Evolutionary conservation across 1,284 basidiomycete genomes (phyloP), one percentile per base, ranked within the genome.

Genomic region (Leccinum insolens): DNA sequence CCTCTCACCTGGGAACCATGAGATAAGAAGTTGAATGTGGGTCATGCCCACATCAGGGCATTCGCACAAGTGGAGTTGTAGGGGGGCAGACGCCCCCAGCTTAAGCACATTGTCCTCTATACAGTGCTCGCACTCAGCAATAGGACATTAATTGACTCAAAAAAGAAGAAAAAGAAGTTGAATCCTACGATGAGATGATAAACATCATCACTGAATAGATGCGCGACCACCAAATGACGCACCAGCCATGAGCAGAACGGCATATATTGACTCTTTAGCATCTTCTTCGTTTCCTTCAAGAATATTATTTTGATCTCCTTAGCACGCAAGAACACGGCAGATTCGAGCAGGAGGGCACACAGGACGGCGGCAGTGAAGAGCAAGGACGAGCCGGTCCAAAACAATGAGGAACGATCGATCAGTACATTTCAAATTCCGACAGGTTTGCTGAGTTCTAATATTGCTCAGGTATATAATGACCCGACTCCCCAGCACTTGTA

Each of bases 201-300:
- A 25, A 34, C 12, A 22, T 14, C n/a, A 11, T 37, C n/a, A 12
- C 28, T 66, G 11, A 65, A 65, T 52, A n/a, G 22, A 46, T 0
- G 6, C 4, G 17, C 6, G 22, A 44, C 58, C 22, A 28, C 28
- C 31, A 60, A 63, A 63, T 2, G 78, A 67, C 89, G 14, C 69
- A 90, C 91, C 92, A 9, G 89, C 88, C 91, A 93, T 93, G 62
- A 94, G 82, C 49, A 94, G 75, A 14, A 93, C 80, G 7, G 92
- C 93, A 78, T 96, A 98, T 70, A 98, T 89, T 98, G 94, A 0
- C 79, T 81, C 81, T 89, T 94, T 69, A 98, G 82, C 91, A 98
- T 98, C 65, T 80, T 77, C 79, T 85, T 78, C 67, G 84, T 87
- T 78, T 96, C 94, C 65, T 79, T 82, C 15, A 95, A 46, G 83